Base-by-base conservation (phyloP, 495 filamentous ascomycete species). In the Aspergillus steynii region DNA sequence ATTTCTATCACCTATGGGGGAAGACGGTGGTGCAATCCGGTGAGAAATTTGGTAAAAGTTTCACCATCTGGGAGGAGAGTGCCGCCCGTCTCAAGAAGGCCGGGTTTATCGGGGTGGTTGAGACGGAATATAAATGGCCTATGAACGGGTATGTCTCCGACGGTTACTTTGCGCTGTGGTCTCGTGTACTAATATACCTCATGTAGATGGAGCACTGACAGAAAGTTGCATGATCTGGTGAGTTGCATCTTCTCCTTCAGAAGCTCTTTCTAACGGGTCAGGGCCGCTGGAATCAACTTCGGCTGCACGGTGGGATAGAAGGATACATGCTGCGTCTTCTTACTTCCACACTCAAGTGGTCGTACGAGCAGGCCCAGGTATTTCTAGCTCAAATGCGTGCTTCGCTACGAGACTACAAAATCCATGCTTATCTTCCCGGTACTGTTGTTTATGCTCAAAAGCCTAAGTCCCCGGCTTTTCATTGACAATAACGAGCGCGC, bases 71-170 rank as follows among this genome's bases (percentile, higher is more conserved):
- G 52, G 75, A 80, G 32, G 68, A 79, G 15, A 71, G 73, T n/a
- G 73, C 73, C 14, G 61, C 66, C 8, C 70, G 68, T 34, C 70
- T 80, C 26, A 55, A 58, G 53, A 68, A 82, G 28, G 81, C 77
- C 10, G 86, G 86, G 5, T 88, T 86, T 63, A 71, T 80, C 32
- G 83, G 86, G 53, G 79, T 90, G 25, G 77, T 80, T 27, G 84
- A 89, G 63, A 42, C 37, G 7, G 37, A 4, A 4, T 42, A 14
- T 15, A 42, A 42, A 4, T 42, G 37, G 37, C 37, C 37, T 12
- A 42, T 42, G 37, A 42, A 42, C 9, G 37, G 37, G 37, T 42
- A 15, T 2, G 37, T 42, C 12, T 20, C 20, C 20, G 20, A 20
- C 20, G 20, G 20, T 20, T 20, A 20, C 20, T 15, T 42, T 42